Evolutionary conservation across 352 stramenopile genomes (phyloP), one percentile per base, ranked within the genome.

Genomic region (Phytophthora crassamura): DNA sequence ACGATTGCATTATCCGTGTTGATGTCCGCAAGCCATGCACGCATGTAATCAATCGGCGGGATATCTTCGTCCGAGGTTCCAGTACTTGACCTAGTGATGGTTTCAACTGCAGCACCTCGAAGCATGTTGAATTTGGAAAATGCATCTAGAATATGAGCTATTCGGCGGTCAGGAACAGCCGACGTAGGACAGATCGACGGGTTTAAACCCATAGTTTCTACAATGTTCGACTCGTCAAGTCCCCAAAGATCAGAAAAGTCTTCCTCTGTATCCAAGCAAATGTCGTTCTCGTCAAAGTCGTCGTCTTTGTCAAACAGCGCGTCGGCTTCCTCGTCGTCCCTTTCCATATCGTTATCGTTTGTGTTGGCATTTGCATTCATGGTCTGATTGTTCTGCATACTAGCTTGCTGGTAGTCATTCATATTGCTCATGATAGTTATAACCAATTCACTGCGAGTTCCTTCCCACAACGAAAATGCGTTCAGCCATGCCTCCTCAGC

Each of bases 341-440:
- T 51, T 51, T 15, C 30, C 43, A 36, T 15, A 34, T 8, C 11
- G 28, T 20, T 11, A 22, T 14, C 7, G 14, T 11, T 6, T 51
- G 5, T 0, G 15, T 22, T 20, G 32, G 11, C 30, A 14, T 28
- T 16, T 2, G 39, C 43, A 51, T 20, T 16, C n/a, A 22, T 38
- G 22, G 43, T 51, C 22, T 22, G 43, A 22, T 30, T 5, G 25
- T 22, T 51, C 43, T 51, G 43, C 14, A 14, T 22, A 51, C 11
- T 51, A 45, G 39, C 39, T 45, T 34, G 41, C 3, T 33, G 20
- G n/a, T 54, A 41, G 18, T 54, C 28, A 7, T 25, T 30, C 46
- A 54, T 54, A n/a, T 54, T 54, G 38, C 22, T 25, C 46, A 54
- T 41, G n/a, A 40, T 54, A 11, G 12, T 25, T 54, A 5, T 38